These are phyloP conservation scores for Carpinus fangiana DNA, from an alignment of 306 rosid species.

Conservation along the genomic window DNA sequence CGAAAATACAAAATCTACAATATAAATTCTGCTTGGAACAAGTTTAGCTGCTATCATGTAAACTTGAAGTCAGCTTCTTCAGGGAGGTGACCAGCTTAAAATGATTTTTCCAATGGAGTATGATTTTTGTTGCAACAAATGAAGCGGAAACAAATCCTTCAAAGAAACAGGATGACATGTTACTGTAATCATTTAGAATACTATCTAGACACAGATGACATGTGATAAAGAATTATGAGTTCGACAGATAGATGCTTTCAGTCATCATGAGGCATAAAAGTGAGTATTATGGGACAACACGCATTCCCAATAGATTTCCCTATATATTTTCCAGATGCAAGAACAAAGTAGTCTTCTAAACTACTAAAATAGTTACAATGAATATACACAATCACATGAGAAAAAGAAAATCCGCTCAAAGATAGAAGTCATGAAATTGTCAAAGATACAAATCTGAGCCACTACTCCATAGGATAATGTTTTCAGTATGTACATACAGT, in stretches of 20 bases:
- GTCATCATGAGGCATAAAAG: background rate
- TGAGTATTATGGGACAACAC: background rate
- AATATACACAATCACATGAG: background rate
- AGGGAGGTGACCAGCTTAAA: constrained; percentile 15
- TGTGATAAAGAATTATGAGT: background rate
- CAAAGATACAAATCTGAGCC: background rate
- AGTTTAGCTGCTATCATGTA: background rate
- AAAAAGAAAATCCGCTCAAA: background rate
- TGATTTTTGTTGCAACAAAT: background rate
- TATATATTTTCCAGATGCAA: background rate
- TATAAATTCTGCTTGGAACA: background rate
- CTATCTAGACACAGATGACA: background rate
- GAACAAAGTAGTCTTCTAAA: background rate
- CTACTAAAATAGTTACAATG: background rate
- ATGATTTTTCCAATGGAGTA: constrained; percentile 1
- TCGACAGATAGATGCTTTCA: background rate
- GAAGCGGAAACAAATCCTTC: background rate
- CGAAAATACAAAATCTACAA: background rate
- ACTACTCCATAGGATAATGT: background rate
- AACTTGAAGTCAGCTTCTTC: background rate
- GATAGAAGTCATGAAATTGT: too few relatives aligned
- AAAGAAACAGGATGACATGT: background rate
- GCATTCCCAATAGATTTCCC: background rate
- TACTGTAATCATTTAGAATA: background rate
- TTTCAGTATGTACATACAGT: constrained; percentile 47